These are phyloP conservation scores for Micromonas commoda DNA, from an alignment of 139 green algal genomes.

Conservation along the genomic window DNA sequence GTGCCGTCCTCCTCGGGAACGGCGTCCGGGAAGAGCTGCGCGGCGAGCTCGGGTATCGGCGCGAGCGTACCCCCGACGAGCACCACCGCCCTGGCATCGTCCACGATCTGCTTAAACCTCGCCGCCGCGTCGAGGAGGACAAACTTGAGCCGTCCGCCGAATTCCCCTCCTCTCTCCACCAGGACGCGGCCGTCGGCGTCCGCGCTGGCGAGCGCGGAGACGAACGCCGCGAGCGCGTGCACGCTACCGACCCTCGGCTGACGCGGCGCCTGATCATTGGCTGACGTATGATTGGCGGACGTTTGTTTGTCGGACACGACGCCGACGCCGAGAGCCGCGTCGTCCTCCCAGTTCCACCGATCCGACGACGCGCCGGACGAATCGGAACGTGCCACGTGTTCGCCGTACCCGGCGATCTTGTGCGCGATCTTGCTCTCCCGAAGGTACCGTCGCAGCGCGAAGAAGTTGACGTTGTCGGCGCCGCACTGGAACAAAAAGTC, in stretches of 20 bases:
- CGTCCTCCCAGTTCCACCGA: background rate
- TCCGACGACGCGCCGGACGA: no score
- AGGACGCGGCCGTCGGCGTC: conserved; percentile 81
- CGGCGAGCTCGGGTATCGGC: conserved; percentile 52
- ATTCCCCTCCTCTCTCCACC: conserved; percentile 34
- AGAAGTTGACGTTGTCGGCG: conserved; percentile 89
- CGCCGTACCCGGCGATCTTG: conserved; percentile 59
- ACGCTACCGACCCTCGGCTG: conserved; percentile 32
- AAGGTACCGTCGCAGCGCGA: conserved; percentile 65
- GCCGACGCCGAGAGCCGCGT: background rate
- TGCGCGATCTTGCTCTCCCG: conserved; percentile 69
- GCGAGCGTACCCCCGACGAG: conserved; percentile 87
- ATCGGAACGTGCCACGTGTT: background rate
- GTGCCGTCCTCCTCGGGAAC: conserved; percentile 56
- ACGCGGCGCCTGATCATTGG: background rate
- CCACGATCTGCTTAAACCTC: conserved; percentile 56
- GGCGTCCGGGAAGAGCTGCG: conserved; percentile 45
- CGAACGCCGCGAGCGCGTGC: conserved; percentile 64
- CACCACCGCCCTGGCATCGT: conserved; percentile 61
- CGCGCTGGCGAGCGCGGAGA: conserved; percentile 66
- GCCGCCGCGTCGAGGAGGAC: conserved; percentile 83
- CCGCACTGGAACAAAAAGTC: conserved; percentile 67
- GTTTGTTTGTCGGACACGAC: background rate
- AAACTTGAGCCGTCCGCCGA: conserved; percentile 51
- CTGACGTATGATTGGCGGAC: background rate